Base-by-base conservation (phyloP, 306 rosid genomes). In the Delonix regia region DNA sequence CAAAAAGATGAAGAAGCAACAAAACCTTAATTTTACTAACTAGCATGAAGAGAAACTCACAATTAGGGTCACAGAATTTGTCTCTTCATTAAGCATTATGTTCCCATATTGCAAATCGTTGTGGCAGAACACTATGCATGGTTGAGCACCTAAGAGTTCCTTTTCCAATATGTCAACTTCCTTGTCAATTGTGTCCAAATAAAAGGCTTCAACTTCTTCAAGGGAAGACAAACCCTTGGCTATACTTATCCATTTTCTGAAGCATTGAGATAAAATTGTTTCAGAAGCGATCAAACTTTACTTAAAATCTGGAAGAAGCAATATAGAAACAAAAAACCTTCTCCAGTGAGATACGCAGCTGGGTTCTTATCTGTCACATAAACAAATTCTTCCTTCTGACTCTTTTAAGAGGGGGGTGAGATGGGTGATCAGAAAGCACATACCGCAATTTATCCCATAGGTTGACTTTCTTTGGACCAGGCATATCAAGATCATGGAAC, bases 31-130 rank as follows among this genome's bases (percentile, higher is more conserved):
- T 48, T 57, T 39, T 21, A 59, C 16, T 36, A 74, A 74, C 11
- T 63, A 38, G 39, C 65, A 57, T 7, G 66, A 72, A 53, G 44
- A 83, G 80, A 47, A 48, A 81, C 96, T 89, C 83, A 93, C 98
- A 18, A 93, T 93, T 51, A 93, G 65, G 71, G 95, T 93, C 60
- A 91, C 71, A 6, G 86, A 86, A 77, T 73, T 85, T 47, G 81
- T 81, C 85, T 78, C 82, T 84, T 93, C 98, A 33, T 87, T 85
- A 6, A 93, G 84, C 98, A 93, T 91, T 63, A 93, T 85, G 83
- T 93, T 93, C 12, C 98, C 98, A 73, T 93, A 93, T 70, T 93
- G 98, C 72, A 91, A 73, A 84, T 93, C 98, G 18, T 91, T 93
- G 87, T 93, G 98, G 81, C 98, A 89, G 80, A 93, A 93, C 36